Evolutionary conservation across 176 grass and related monocot species (phyloP), one percentile per base, ranked within the genome.

Genomic region (Raddia guianensis): DNA sequence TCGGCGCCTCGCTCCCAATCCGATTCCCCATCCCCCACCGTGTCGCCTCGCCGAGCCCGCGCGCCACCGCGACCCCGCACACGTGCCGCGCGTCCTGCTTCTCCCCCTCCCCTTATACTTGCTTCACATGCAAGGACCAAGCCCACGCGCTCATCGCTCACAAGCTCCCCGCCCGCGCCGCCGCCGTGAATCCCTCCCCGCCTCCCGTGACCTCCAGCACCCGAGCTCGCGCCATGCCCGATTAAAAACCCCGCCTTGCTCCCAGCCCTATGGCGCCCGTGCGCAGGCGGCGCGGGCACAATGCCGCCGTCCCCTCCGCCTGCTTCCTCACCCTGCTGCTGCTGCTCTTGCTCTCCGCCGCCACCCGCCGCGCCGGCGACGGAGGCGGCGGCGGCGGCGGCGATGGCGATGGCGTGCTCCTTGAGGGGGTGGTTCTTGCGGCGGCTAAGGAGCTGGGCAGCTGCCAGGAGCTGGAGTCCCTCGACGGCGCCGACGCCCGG

Each of bases 181-280:
- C 45, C 9, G 8, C 70, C 81, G 65, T 46, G n/a, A 63, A 47
- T 70, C 76, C 27, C 50, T 54, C 64, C 21, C 47, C 32, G 1
- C 82, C 82, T 33, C 82, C 12, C 75, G 20, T 2, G 27, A 27
- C 27, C 47, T 16, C 52, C 66, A 44, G 18, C 64, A 86, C 49
- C 85, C 33, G 27, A 71, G 76, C 72, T 5, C 55, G 27, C 86
- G 76, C 69, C 77, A 85, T 81, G 87, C 51, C 81, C 67, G 40
- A 73, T 49, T 86, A 82, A 83, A 75, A 71, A 33, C 44, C 49
- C 59, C 49, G 52, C 40, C 37, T 1, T 3, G 20, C 70, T 79
- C 11, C 90, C 68, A 70, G 8, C 87, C 87, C 77, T 82, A 97
- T 93, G 94, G 94, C 82, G 34, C 14, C 71, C 73, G 48, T 34